Conservation (phyloP, 305 asterid species). For the Coffea humblotiana region DNA sequence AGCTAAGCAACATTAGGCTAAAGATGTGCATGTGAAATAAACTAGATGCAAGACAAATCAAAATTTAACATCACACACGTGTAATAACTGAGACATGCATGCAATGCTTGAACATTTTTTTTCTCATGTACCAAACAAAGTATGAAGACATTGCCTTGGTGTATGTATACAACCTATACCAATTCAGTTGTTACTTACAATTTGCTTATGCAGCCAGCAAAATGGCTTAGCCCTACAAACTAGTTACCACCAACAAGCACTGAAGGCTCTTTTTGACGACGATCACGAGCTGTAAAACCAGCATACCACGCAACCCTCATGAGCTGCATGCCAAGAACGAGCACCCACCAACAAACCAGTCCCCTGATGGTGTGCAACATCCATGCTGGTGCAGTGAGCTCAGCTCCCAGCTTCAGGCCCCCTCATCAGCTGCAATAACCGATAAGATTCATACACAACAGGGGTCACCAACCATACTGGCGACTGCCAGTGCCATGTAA, state of each 20-base stretch:
- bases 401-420: constrained; percentile 88
- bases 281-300: constrained; percentile 63
- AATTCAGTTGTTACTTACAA: background rate
- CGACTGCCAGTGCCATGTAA: constrained; percentile 97
- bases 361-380: constrained; percentile 67
- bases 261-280: constrained; percentile 32
- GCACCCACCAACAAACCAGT: constrained; percentile 88
- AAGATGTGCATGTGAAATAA: background rate
- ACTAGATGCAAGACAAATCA: background rate
- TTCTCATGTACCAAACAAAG: background rate
- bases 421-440: constrained; percentile 88
- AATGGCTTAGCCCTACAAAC: constrained; percentile 8
- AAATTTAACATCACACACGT: background rate
- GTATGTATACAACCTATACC: constrained; percentile 2
- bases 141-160: background rate
- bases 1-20: background rate
- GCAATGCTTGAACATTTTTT: background rate
- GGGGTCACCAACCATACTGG: constrained; percentile 96
- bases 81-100: background rate
- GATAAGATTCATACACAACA: constrained; percentile 73
- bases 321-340: constrained; percentile 91
- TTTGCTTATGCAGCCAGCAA: constrained; percentile 3
- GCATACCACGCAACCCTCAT: constrained; percentile 99
- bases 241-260: constrained; percentile 22
- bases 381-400: constrained; percentile 75